phyloP scores from a whole-genome alignment of 257 asterid species.

The Petunia secreta region DNA sequence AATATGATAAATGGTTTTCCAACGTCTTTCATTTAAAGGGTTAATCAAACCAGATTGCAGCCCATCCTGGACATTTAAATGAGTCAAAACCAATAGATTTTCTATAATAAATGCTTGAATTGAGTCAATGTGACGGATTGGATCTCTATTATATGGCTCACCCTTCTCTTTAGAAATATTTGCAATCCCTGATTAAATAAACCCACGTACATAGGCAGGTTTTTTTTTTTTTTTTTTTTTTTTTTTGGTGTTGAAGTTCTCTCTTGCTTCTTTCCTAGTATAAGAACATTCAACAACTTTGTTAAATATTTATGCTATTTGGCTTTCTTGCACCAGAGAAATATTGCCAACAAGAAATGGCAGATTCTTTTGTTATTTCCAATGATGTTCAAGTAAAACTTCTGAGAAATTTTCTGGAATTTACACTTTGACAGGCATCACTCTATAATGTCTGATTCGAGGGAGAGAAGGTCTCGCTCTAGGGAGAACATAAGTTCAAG shows the following conservation, averaged over 20 bases:
- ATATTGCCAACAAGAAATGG: background rate
- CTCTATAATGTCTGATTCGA: constrained; percentile 53
- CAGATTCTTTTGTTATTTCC: background rate
- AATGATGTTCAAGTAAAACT: constrained; percentile 10
- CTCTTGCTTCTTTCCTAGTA: constrained; percentile 1
- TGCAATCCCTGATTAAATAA: background rate
- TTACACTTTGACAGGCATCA: constrained; percentile 37
- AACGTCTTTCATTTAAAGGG: background rate
- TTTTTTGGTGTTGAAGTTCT: background rate
- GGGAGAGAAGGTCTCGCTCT: constrained; percentile 60
- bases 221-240: background rate
- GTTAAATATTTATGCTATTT: background rate
- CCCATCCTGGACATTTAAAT: background rate
- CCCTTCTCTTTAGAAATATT: constrained; percentile 1
- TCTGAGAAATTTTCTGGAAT: constrained; percentile 19
- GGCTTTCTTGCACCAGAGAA: background rate
- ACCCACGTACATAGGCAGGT: background rate
- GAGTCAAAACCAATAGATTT: background rate
- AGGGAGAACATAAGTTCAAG: constrained; percentile 59
- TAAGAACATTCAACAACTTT: background rate
- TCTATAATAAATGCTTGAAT: background rate
- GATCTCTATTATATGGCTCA: background rate
- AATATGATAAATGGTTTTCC: background rate
- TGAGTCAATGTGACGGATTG: background rate
- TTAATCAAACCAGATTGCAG: background rate